Percentiles rank a stretch among this genome's conserved stretches.
phyloP scores from a whole-genome alignment of 2,329 filamentous ascomycete species.

The Chaetomium sp. region DNA sequence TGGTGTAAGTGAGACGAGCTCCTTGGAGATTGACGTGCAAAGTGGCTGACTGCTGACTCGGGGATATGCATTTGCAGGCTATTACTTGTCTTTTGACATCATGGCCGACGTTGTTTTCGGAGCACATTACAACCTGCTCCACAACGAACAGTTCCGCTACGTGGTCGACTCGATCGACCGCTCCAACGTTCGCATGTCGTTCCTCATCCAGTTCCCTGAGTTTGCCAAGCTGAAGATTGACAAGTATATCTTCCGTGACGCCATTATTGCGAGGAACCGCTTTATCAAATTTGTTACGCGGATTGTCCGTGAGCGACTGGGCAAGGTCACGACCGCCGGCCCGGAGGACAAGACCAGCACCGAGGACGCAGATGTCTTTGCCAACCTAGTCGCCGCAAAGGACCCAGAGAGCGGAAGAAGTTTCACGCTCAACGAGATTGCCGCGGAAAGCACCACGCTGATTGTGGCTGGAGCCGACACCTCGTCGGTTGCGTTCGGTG shows the following conservation, averaged over 20 bases:
- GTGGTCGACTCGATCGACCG: conserved; percentile 4
- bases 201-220: background rate
- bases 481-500: background rate
- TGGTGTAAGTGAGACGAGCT: background rate
- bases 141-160: background rate
- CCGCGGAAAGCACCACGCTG: conserved; percentile 1
- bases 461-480: conserved; percentile 5
- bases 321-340: background rate
- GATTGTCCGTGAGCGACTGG: background rate
- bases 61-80: background rate
- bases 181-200: conserved; percentile 3
- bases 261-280: background rate
- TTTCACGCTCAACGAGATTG: background rate
- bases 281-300: conserved; percentile 1
- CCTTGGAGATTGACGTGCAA: background rate
- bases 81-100: conserved; percentile 1
- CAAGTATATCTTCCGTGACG: conserved; percentile 4
- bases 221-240: conserved; percentile 2
- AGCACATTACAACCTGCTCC: background rate
- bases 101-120: conserved; percentile 3
- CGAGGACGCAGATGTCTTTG: conserved; percentile 1
- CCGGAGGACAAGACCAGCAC: background rate
- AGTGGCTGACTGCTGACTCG: background rate
- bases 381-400: conserved; percentile 1
- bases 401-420: background rate